These are phyloP conservation scores for Aspergillus glaucus DNA, from an alignment of 2,329 filamentous ascomycete species.

Conservation along the genomic window DNA sequence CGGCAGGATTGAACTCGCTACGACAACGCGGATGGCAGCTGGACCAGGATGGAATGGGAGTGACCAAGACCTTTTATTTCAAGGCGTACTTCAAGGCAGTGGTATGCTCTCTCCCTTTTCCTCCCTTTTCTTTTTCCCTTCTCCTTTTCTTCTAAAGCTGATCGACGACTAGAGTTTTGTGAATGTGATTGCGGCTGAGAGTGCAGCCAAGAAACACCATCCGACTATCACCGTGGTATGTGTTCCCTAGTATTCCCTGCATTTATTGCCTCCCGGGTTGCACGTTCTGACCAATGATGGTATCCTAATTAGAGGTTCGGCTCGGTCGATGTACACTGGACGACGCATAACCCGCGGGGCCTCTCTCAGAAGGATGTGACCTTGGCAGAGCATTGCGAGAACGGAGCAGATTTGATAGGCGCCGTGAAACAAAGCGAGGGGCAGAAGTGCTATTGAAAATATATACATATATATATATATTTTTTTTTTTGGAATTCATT, in stretches of 20 bases:
- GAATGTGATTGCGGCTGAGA: slow-evolving; percentile 31
- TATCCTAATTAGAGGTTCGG: slow-evolving; percentile 23
- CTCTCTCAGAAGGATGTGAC: slow-evolving; percentile 31
- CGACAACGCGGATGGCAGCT: slow-evolving; percentile 27
- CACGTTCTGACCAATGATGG: neutral
- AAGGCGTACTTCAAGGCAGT: slow-evolving; percentile 34
- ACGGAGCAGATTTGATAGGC: slow-evolving; percentile 28
- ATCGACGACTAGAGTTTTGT: slow-evolving; percentile 24
- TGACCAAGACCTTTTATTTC: slow-evolving; percentile 35
- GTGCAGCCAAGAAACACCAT: slow-evolving; percentile 33
- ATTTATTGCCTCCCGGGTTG: neutral
- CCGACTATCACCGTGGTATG: slow-evolving; percentile 34
- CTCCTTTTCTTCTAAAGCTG: neutral
- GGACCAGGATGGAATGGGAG: slow-evolving; percentile 27
- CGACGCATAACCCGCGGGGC: slow-evolving; percentile 35
- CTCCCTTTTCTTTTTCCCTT: neutral
- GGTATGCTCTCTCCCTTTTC: slow-evolving; percentile 19
- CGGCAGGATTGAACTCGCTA: slow-evolving; percentile 18
- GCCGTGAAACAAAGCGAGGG: slow-evolving; percentile 25
- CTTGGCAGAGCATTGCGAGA: slow-evolving; percentile 33
- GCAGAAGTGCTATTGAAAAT: slow-evolving; percentile 20
- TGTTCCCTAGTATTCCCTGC: slow-evolving; percentile 1
- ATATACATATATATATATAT: too few relatives aligned
- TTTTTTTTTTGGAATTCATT: neutral
- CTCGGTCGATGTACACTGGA: slow-evolving; percentile 35